Base-by-base conservation (phyloP, 2,329 filamentous ascomycete species). In the Aspergillus versicolor region DNA sequence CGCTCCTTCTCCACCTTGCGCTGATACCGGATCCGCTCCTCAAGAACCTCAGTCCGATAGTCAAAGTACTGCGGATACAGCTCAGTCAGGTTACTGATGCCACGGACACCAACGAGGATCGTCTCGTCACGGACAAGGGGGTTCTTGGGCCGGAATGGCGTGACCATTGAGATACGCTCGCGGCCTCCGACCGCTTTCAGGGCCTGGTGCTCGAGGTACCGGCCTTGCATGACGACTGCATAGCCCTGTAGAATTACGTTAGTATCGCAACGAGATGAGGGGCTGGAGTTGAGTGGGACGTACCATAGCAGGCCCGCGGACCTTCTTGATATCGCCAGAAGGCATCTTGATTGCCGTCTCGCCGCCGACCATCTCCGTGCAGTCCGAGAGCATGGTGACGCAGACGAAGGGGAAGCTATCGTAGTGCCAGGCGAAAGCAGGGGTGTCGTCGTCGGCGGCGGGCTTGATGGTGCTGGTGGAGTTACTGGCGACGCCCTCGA, bases 401-500 rank as follows among this genome's bases (percentile, higher is more conserved):
- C 84, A 88, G n/a, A 88, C 85, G 65, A 88, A 88, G 0, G 85
- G 84, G 66, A 86, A 88, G 66, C 82, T 85, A 68, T 88, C 86
- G 1, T 75, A 82, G 70, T 88, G 85, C 85, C 85, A 88, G 37
- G 80, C 82, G 30, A 88, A 80, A 27, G 84, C 81, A 5, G 48
- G 84, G 81, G 5, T 11, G 27, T 34, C 17, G 61, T 80, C 77
- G 37, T 80, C 76, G 50, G 82, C 79, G 7, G 12, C 37, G 1
- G 5, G 19, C 4, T 30, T 22, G 12, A 32, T 13, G 5, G 21
- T 15, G 22, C 34, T 37, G n/a, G 19, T n/a, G 5, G 22, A n/a
- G 5, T 9, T n/a, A 15, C n/a, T 38, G 24, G 49, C 7, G 6
- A 11, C 13, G 4, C 30, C 4, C 27, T 37, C 22, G 11, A 15